Base-by-base conservation (phyloP, 2,329 filamentous ascomycete species). In the Fusarium tupiense region DNA sequence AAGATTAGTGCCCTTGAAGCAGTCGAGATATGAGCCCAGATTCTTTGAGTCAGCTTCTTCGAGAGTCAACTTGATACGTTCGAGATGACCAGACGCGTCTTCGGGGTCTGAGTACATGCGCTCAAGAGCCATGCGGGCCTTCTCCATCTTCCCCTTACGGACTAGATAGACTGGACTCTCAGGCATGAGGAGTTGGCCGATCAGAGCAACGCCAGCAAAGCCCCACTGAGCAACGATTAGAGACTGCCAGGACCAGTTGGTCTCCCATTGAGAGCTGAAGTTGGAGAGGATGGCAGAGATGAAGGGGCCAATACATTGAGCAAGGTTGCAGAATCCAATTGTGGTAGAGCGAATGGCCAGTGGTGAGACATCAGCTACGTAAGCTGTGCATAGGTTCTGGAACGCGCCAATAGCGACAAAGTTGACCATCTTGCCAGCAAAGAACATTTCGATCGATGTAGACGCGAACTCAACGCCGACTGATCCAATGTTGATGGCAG, bases 141-240 rank as follows among this genome's bases (percentile, higher is more conserved):
- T 59, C 2, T 70, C 67, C 17, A 84, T 76, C 11, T 78, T 77
- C 8, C 80, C 80, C 60, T 83, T 85, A 8, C 86, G 83, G 3
- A 89, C 78, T 4, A 88, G 78, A 67, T 84, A 88, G 0, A 85
- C 81, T 0, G 88, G 88, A 19, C 84, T 87, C 69, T 90, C 88
- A 0, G 88, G 88, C 40, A 89, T 82, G 50, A 86, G 46, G 38
- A 85, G 17, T 8, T 80, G 78, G 1, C 78, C 77, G 12, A 78
- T 53, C 1, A 81, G 43, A 7, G 81, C 81, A 10, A 84, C 75
- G 13, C 63, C 80, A 8, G 82, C 82, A 38, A 85, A 83, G 0
- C 83, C 84, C 74, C 83, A 86, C 31, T 86, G 84, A 0, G 83
- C 81, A 22, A 77, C 80, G 46, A 86, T 83, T 1, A 85, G 73